Conservation (phyloP, 2,329 filamentous ascomycete genomes). For the Aspergillus hiratsukae region DNA sequence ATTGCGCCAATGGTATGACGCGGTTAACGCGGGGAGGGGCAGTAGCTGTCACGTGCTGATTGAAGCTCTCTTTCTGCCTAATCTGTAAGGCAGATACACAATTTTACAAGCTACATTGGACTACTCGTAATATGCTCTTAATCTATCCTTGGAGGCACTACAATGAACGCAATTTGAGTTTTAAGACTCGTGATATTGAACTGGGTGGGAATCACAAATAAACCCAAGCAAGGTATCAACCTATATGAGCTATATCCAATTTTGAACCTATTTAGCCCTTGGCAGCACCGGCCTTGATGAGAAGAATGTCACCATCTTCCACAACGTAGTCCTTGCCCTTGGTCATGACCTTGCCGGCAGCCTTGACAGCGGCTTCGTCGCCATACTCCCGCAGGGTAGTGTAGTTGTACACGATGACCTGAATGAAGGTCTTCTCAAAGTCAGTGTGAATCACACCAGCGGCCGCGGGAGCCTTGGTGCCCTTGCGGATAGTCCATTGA, state of each 20-base stretch:
- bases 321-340: constrained; percentile 92
- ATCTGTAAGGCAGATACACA: neutral
- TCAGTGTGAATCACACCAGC: constrained; percentile 96
- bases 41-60: constrained; percentile 13
- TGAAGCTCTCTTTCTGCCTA: neutral
- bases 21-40: constrained; percentile 23
- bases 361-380: constrained; percentile 81
- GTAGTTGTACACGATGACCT: constrained; percentile 92
- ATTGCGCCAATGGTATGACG: constrained; percentile 18
- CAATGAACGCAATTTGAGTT: neutral
- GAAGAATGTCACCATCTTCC: constrained; percentile 58
- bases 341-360: constrained; percentile 94
- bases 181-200: neutral
- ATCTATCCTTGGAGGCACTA: neutral
- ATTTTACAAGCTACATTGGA: neutral
- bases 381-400: constrained; percentile 74
- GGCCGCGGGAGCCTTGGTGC: constrained; percentile 94
- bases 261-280: constrained; percentile 34
- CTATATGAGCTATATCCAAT: neutral
- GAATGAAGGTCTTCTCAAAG: constrained; percentile 99
- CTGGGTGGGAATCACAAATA: constrained; percentile 1
- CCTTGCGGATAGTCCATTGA: constrained; percentile 96
- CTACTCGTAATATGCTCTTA: no score
- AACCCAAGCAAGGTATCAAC: constrained; percentile 1
- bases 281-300: constrained; percentile 68